phyloP scores from a whole-genome alignment of 768 basidiomycete genomes.

The Russula dissimulans region DNA sequence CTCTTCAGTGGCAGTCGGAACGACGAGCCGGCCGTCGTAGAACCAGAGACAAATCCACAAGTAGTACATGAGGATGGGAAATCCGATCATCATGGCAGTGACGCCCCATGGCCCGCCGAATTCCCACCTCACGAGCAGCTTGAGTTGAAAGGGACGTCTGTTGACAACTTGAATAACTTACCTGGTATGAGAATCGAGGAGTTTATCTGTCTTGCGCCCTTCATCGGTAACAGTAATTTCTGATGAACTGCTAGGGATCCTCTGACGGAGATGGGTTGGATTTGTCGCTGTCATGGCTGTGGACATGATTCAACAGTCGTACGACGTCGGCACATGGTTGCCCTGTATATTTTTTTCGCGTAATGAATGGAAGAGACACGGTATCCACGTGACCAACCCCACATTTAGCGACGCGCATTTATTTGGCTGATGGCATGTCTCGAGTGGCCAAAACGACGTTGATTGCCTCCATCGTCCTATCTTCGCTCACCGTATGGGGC shows the following conservation, averaged over 20 bases:
- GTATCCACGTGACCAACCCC: constrained; percentile 2
- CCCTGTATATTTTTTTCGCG: background rate
- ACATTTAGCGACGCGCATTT: background rate
- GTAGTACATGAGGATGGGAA: constrained; percentile 96
- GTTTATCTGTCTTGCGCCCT: constrained; percentile 64
- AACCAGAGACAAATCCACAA: constrained; percentile 97
- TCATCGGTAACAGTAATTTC: constrained; percentile 47
- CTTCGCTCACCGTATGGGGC: constrained; percentile 71
- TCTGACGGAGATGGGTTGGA: constrained; percentile 24
- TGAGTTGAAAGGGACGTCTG: background rate
- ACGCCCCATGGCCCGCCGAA: constrained; percentile 95
- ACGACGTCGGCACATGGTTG: background rate
- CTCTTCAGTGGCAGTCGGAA: constrained; percentile 59
- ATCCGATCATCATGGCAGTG: constrained; percentile 85
- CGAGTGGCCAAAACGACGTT: constrained; percentile 67
- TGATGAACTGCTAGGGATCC: constrained; percentile 20
- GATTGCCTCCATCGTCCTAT: constrained; percentile 50
- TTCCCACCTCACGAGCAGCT: constrained; percentile 56
- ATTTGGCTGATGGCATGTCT: constrained; percentile 36
- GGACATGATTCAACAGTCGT: constrained; percentile 18
- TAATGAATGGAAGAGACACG: background rate
- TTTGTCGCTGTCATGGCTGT: constrained; percentile 7
- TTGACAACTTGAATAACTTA: constrained; percentile 22
- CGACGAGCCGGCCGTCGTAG: constrained; percentile 76
- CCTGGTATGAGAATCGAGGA: constrained; percentile 42